Evolutionary conservation across 352 stramenopile species (phyloP), one percentile per base, ranked within the genome.

Genomic region (Phytopythium chamaehyphon): DNA sequence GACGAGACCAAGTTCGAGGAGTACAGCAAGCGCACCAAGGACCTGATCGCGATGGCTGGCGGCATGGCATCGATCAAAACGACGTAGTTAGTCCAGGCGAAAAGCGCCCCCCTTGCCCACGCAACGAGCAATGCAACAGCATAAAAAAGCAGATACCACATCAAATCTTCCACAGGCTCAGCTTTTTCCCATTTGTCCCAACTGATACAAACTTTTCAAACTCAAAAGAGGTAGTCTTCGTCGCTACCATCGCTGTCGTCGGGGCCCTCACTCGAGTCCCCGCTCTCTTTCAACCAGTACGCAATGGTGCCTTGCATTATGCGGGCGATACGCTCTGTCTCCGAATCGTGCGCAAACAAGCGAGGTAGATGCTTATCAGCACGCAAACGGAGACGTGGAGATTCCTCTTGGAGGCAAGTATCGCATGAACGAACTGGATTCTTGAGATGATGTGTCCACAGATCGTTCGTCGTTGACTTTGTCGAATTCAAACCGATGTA

Each of bases 231-330:
- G 24, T 48, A 48, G 43, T 48, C 43, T 21, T 23, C 36, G 23
- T 48, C 43, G 23, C 43, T 48, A 28, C 36, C 43, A 7, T 48
- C 43, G 43, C 43, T 48, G 15, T 48, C 43, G 23, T 11, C 23
- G 14, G 18, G 23, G 23, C 23, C 35, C 6, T 23, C 43, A 18
- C 23, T 28, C 23, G 43, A 48, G 24, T 37, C 43, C 24, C 35
- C 43, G 23, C 43, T 36, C 43, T 82, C 70, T 50, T 74, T 66
- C 23, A 81, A 62, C 71, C 73, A 88, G 43, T 85, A 83, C 1
- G 68, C 65, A 52, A 88, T 51, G 19, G 62, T 90, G 33, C 76
- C 73, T 47, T 90, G 76, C 79, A 90, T 90, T 47, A 90, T 90
- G 16, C 76, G 62, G 36, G 80, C 80, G n/a, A 90, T 90, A 23